Evolutionary conservation across 208 protist genomes (phyloP), one percentile per base, ranked within the genome.

Genomic region (Porcisia hertigi): DNA sequence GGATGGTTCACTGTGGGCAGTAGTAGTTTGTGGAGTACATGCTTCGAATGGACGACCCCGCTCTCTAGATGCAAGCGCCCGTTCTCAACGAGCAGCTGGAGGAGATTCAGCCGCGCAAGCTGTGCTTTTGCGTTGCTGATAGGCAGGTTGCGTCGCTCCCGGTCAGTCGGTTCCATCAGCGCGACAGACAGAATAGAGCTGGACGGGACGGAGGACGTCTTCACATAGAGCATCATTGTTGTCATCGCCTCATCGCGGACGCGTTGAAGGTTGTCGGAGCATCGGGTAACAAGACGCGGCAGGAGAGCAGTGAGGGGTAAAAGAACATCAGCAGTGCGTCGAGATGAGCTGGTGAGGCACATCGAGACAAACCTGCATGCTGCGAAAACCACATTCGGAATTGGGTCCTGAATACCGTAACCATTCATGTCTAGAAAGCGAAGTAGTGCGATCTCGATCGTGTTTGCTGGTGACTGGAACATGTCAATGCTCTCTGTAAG

Each of bases 341-440:
- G 58, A 55, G 78, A 52, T 30, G 88, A 76, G 58, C 92, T 90
- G 1, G 67, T 76, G 12, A 97, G 72, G 20, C 81, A 67, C 80
- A 88, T 89, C 30, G 89, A 86, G 2, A 98, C 81, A 82, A 95
- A 93, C 0, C 65, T 84, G 73, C 90, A 94, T 8, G 83, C 77
- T 1, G 88, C 87, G n/a, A 86, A 79, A 1, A 96, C 89, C 4
- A 97, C 90, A 57, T 88, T 92, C 23, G 91, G 88, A 30, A 98
- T 90, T 6, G 80, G 70, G 71, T 98, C 94, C 70, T 97, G 92
- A 57, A 98, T 73, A 3, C 94, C 94, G 52, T 88, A 90, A 14
- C 73, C 73, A 72, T 92, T 95, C 49, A 87, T 65, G 72, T 97
- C 90, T 3, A 93, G 76, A 59, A 90, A 97, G 47, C 91, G 84